Evolutionary conservation across 345 rosid genomes (phyloP).

Genomic region (Salix dunnii): DNA sequence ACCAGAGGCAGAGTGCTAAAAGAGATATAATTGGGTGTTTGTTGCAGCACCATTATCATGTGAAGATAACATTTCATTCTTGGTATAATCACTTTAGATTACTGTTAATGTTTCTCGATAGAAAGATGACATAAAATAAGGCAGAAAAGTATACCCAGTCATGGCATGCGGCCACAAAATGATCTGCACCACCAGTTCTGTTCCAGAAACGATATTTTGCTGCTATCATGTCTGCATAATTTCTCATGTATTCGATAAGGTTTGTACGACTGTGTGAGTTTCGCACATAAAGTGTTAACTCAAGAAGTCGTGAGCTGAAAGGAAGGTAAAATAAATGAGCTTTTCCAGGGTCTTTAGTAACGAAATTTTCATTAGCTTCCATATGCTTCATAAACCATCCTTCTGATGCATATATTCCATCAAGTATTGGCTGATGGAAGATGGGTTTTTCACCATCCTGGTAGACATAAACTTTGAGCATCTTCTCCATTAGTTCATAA

Average conservation of each 20-base stretch:
- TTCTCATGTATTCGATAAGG: slow-evolving; percentile 55
- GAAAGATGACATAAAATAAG: neutral
- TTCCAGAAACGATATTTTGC: slow-evolving; percentile 74
- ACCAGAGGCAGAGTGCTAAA: neutral
- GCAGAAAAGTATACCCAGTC: slow-evolving; percentile 61
- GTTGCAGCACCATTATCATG: neutral
- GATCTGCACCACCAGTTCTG: slow-evolving; percentile 81
- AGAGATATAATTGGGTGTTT: neutral
- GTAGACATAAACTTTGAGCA: slow-evolving; percentile 71
- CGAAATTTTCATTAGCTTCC: slow-evolving; percentile 55
- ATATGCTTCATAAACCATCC: slow-evolving; percentile 94
- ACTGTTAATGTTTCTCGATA: neutral
- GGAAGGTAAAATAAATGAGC: slow-evolving; percentile 91
- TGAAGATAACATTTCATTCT: too few relatives aligned
- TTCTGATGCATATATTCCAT: slow-evolving; percentile 91
- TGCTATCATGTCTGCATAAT: slow-evolving; percentile 51
- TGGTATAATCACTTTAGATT: neutral
- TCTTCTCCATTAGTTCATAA: slow-evolving; percentile 81
- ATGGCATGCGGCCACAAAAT: slow-evolving; percentile 87
- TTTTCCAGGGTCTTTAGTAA: slow-evolving; percentile 48
- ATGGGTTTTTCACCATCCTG: slow-evolving; percentile 77
- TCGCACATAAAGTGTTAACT: slow-evolving; percentile 66
- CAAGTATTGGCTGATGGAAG: slow-evolving; percentile 59
- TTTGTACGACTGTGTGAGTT: slow-evolving; percentile 66
- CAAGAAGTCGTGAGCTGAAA: slow-evolving; percentile 76